Evolutionary conservation across 805 yeast genomes (phyloP).

Genomic region (Wickerhamomyces bovis): DNA sequence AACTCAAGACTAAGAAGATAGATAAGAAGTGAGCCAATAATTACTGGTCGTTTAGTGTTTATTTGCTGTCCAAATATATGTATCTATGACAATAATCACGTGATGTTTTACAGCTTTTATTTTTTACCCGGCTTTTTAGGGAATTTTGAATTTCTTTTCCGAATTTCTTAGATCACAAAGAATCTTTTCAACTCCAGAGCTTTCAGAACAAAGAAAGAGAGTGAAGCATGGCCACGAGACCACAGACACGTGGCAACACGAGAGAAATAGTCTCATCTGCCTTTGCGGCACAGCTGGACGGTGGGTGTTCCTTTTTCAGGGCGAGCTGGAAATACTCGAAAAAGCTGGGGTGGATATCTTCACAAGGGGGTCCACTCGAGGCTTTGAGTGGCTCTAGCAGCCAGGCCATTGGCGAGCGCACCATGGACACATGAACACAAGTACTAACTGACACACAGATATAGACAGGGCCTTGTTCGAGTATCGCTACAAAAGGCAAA

Average conservation of each 20-base stretch:
- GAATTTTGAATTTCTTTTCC: background rate
- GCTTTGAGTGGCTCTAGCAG: too few relatives aligned
- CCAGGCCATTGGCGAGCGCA: too few relatives aligned
- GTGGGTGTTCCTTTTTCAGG: constrained; percentile 8
- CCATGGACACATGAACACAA: background rate
- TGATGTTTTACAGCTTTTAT: too few relatives aligned
- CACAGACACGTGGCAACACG: background rate
- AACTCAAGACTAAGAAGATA: background rate
- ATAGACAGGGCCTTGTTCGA: constrained; percentile 22
- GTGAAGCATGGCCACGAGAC: background rate
- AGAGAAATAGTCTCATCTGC: constrained; percentile 7
- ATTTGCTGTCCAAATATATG: too few relatives aligned
- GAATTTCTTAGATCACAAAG: background rate
- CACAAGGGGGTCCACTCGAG: too few relatives aligned
- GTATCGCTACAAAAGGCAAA: constrained; percentile 19
- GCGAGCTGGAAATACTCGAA: too few relatives aligned
- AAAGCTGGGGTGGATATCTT: too few relatives aligned
- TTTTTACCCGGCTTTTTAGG: too few relatives aligned
- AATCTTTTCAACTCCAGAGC: too few relatives aligned
- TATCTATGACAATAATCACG: too few relatives aligned
- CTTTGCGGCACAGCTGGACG: constrained; percentile 15
- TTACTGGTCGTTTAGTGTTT: too few relatives aligned
- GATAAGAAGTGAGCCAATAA: background rate
- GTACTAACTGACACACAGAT: constrained; percentile 6
- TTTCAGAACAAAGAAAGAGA: background rate